Evolutionary conservation across 176 grass and related monocot species (phyloP).

Genomic region (Poa pratensis): DNA sequence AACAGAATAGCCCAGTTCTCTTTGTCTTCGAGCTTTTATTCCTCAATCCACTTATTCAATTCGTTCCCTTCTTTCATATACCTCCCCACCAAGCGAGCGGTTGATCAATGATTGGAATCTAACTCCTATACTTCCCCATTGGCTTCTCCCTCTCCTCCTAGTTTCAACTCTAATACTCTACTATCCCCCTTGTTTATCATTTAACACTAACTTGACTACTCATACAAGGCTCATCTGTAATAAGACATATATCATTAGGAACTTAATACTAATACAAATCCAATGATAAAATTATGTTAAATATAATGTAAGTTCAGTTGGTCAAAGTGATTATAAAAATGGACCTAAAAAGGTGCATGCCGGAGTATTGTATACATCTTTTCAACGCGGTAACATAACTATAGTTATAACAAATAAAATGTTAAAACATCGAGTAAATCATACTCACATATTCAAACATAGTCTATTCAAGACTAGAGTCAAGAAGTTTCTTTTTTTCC

Average conservation of each 20-base stretch:
- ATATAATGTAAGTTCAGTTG: too few relatives aligned
- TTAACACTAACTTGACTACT: background rate
- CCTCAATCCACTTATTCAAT: background rate
- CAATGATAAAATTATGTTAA: too few relatives aligned
- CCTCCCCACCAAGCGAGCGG: too few relatives aligned
- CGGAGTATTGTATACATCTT: background rate
- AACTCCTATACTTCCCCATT: background rate
- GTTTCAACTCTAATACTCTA: background rate
- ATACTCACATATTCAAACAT: too few relatives aligned
- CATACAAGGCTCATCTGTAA: background rate
- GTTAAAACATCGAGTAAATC: too few relatives aligned
- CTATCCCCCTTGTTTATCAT: too few relatives aligned
- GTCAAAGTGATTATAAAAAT: too few relatives aligned
- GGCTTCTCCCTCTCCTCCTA: background rate
- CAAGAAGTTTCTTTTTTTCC: too few relatives aligned
- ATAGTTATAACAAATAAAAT: too few relatives aligned
- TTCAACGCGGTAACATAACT: too few relatives aligned
- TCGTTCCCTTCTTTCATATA: background rate
- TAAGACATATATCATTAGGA: background rate
- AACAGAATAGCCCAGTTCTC: background rate
- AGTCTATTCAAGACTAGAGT: too few relatives aligned
- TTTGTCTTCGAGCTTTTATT: background rate
- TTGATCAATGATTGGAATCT: constrained; percentile 3
- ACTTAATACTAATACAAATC: background rate
- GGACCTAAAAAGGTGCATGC: background rate